Percentiles rank a stretch among this genome's conserved stretches.
Evolutionary conservation across 2,329 filamentous ascomycete genomes (phyloP).

Genomic region (Arachnopeziza araneosa): DNA sequence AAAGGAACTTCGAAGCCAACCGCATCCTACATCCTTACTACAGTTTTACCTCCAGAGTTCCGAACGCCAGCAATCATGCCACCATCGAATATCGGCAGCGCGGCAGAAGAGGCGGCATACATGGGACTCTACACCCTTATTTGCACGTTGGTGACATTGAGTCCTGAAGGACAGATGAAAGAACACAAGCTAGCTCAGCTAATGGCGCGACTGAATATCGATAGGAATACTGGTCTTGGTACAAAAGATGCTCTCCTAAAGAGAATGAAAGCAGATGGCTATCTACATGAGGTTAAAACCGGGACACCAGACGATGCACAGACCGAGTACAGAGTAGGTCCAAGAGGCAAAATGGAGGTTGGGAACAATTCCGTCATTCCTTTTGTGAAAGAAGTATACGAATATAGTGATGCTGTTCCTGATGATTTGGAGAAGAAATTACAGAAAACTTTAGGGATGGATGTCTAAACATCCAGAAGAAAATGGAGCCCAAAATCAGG

Average conservation of each 20-base stretch:
- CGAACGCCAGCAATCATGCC: slow-evolving; percentile 60
- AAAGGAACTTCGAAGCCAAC: slow-evolving; percentile 49
- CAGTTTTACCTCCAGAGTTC: slow-evolving; percentile 63
- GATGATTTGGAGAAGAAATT: slow-evolving; percentile 56
- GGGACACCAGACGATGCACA: slow-evolving; percentile 66
- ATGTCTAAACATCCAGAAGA: slow-evolving; percentile 17
- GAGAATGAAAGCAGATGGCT: slow-evolving; percentile 74
- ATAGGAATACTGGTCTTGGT: slow-evolving; percentile 65
- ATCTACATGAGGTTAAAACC: slow-evolving; percentile 68
- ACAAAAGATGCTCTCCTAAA: slow-evolving; percentile 71
- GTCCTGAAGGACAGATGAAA: slow-evolving; percentile 59
- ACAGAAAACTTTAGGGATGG: slow-evolving; percentile 54
- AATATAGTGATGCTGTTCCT: slow-evolving; percentile 44
- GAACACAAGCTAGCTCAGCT: slow-evolving; percentile 76
- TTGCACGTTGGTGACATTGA: slow-evolving; percentile 70
- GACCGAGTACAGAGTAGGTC: slow-evolving; percentile 78
- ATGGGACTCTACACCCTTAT: slow-evolving; percentile 75
- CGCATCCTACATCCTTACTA: slow-evolving; percentile 72
- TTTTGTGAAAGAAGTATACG: slow-evolving; percentile 52
- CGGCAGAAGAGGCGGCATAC: slow-evolving; percentile 71
- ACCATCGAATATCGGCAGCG: slow-evolving; percentile 61
- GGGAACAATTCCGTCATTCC: slow-evolving; percentile 69
- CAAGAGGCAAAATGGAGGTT: slow-evolving; percentile 80
- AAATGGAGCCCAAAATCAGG: slow-evolving; percentile 18
- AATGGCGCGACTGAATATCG: slow-evolving; percentile 68